Conservation (phyloP, 306 rosid genomes). For the Prunus padus region DNA sequence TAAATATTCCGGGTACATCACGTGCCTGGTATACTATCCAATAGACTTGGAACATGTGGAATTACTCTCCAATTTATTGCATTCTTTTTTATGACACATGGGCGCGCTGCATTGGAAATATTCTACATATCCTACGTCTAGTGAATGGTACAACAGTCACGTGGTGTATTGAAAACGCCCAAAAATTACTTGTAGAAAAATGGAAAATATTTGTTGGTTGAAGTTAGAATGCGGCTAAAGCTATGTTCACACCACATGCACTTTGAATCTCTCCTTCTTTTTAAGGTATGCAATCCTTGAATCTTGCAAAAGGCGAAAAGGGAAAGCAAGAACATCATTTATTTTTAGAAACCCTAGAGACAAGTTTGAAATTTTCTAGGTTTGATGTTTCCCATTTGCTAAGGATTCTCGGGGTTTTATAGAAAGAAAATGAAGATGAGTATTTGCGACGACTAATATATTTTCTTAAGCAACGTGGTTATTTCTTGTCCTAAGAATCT, state of each 20-base stretch:
- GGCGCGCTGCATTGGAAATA: no score
- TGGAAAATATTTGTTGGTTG: not conserved
- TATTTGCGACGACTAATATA: conserved; percentile 21
- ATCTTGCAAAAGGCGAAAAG: not conserved
- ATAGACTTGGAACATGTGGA: no score
- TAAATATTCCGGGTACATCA: no score
- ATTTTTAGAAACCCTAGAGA: conserved; percentile 8
- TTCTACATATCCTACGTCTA: no score
- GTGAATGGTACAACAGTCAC: no score
- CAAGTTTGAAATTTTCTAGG: conserved; percentile 28
- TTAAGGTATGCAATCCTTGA: not conserved
- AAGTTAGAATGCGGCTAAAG: not conserved
- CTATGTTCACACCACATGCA: not conserved
- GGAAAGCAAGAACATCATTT: not conserved
- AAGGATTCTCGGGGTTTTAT: not conserved
- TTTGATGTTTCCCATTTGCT: conserved; percentile 34
- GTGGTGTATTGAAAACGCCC: no score
- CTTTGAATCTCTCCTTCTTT: conserved; percentile 3
- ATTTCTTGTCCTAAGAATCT: conserved; percentile 15
- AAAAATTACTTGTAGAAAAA: no score
- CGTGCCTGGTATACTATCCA: no score
- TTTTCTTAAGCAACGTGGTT: conserved; percentile 12
- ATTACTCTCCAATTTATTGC: no score
- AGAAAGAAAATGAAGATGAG: not conserved
- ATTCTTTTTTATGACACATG: no score